Evolutionary conservation across 352 stramenopile genomes (phyloP), one percentile per base, ranked within the genome.

Genomic region (Globisporangium nodosum): DNA sequence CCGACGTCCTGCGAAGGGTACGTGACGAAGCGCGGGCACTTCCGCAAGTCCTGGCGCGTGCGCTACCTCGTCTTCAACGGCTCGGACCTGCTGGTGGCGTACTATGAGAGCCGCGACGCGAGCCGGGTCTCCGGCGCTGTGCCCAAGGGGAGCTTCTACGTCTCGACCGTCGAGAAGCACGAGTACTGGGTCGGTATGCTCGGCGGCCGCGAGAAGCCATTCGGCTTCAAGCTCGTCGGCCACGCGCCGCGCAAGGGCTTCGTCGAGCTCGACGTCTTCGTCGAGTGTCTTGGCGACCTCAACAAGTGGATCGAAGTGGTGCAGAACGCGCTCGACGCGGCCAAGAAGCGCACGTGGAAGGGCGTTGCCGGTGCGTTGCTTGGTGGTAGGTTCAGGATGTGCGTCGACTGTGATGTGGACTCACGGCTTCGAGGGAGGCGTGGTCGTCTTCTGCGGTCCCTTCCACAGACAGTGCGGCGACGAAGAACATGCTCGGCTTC

Each of bases 181-280:
- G 82, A 92, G 61, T 90, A 92, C 59, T 78, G 76, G 61, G 71
- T 88, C 20, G 83, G 84, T 3, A 66, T 85, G 15, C 70, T 90
- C 46, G 81, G 81, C 33, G 73, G 69, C 31, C 70, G 78, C 31
- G 81, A 88, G 18, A 90, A 88, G 59, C 82, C 82, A 0, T 94
- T 89, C 50, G 85, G 80, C 35, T 94, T 94, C 66, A 91, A 90
- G 70, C 84, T 94, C 70, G 68, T 94, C 31, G 85, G 85, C 35
- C 85, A 94, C 62, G 83, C 80, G 24, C 82, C 85, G 0, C 70
- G 66, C 40, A 85, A 90, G 43, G 81, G 84, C 39, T 92, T 88
- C 65, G 71, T 88, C 16, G 84, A 94, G 71, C 78, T 91, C 50
- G 81, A 90, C 53, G 73, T 91, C 60, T 92, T 86, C 52, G 81